Conservation (phyloP, 129 eudicot genomes). For the Flaveria robusta region DNA sequence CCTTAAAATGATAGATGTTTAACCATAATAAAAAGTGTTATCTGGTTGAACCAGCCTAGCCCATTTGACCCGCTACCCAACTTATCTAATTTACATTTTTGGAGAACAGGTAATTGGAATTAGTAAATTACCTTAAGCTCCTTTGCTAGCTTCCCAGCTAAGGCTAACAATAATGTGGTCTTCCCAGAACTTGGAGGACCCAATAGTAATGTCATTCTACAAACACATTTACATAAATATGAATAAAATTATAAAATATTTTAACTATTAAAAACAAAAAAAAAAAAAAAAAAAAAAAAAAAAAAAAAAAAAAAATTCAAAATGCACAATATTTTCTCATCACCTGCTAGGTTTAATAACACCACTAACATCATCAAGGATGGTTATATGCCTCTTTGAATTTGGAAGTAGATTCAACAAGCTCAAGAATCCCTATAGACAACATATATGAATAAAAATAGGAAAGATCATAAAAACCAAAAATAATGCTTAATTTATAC, state of each 20-base stretch:
- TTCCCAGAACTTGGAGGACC: constrained; percentile 98
- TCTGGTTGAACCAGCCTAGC: neutral
- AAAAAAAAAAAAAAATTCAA: too few species aligned
- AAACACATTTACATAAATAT: constrained; percentile 19
- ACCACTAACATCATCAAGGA: constrained; percentile 78
- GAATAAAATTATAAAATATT: constrained; percentile 5
- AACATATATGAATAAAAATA: constrained; percentile 10
- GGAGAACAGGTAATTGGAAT: neutral
- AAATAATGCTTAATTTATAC: neutral
- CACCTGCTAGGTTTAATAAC: constrained; percentile 84
- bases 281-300: too few species aligned
- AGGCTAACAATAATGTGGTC: constrained; percentile 70
- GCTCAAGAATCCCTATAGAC: constrained; percentile 46
- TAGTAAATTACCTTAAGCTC: constrained; percentile 49
- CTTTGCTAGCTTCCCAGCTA: constrained; percentile 70
- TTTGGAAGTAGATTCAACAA: constrained; percentile 52
- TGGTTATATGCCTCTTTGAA: constrained; percentile 57
- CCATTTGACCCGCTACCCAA: neutral
- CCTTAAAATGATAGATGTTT: neutral
- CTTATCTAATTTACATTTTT: neutral
- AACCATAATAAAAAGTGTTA: constrained; percentile 11
- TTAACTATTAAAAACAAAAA: neutral
- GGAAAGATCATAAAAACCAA: neutral
- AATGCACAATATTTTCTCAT: neutral
- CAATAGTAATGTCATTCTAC: constrained; percentile 81